Conservation (phyloP, 108 stramenopile species). For the Skeletonema tropicum region DNA sequence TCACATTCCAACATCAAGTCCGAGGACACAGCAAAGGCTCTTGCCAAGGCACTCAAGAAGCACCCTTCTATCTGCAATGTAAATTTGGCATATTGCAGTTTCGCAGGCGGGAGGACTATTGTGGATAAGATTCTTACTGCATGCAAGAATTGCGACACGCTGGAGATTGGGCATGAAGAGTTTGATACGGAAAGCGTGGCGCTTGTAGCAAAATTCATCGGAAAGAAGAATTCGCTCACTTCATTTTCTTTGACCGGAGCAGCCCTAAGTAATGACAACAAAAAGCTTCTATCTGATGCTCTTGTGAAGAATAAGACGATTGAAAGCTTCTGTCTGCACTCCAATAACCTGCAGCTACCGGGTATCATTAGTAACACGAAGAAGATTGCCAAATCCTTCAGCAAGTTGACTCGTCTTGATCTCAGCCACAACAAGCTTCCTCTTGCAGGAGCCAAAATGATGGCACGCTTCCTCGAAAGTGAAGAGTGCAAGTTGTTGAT, state of each 20-base stretch:
- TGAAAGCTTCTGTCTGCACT: neutral
- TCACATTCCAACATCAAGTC: neutral
- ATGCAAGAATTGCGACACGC: neutral
- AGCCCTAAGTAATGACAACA: neutral
- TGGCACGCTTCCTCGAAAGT: constrained; percentile 4
- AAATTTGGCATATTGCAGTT: neutral
- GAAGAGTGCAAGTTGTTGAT: neutral
- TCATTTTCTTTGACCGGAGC: constrained; percentile 3
- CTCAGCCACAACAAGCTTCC: constrained; percentile 8
- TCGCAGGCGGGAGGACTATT: neutral
- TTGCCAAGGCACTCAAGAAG: constrained; percentile 1
- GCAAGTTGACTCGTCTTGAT: neutral
- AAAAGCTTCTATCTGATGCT: neutral
- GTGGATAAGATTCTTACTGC: constrained; percentile 3
- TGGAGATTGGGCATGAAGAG: constrained; percentile 6
- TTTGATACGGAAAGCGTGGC: neutral
- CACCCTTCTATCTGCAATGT: neutral
- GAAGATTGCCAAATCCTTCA: constrained; percentile 5
- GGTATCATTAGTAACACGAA: constrained; percentile 4
- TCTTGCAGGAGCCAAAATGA: neutral
- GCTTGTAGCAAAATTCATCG: neutral
- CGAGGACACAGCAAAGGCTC: neutral
- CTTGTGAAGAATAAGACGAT: constrained; percentile 2
- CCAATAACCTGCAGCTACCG: neutral
- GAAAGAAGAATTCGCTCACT: neutral